Base-by-base conservation (phyloP, 163 green algal genomes). In the Scenedesmus sp. region DNA sequence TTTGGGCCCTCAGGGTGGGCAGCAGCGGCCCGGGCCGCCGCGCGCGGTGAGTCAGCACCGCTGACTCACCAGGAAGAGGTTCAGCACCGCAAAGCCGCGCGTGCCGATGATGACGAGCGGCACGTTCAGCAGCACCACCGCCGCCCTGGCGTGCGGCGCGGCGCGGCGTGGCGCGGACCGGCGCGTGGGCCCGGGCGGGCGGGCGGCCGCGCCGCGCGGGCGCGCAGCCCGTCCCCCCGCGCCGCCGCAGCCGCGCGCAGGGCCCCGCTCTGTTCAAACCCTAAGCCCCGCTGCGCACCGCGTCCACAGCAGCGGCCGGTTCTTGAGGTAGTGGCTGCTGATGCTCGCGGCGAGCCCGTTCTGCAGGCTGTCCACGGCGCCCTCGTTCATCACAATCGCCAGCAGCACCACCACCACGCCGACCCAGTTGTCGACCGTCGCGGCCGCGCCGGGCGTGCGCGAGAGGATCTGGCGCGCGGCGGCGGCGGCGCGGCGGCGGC, bases 281-380 rank as follows among this genome's bases (percentile, higher is more conserved):
- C n/a, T n/a, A n/a, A n/a, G n/a, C n/a, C n/a, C n/a, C n/a, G n/a
- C n/a, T n/a, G n/a, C 70, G 60, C 29, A 70, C 47, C 88, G 79
- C 4, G 85, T 91, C 58, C 69, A 88, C 29, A 39, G 57, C 26
- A 93, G 56, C 0, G 73, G 60, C 5, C 24, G 1, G 44, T 75
- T 51, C 58, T 87, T 81, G 44, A 93, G 78, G 26, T 86, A 87
- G 53, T 85, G 67, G 39, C 80, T 75, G 62, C 77, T 75, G 58
- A 94, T 84, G 57, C 83, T 86, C 42, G 89, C 88, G 3, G 78
- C 77, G 20, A 95, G 81, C 9, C 86, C 91, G 70, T 95, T 95
- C 65, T 92, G 87, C 44, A 91, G 54, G 15, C 74, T 87, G 74
- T 94, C 89, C 28, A 94, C 70, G 0, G 89, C 89, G 0, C 70